Percentiles rank a stretch among this genome's conserved stretches.
These are phyloP conservation scores for Monilinia polystroma DNA, from an alignment of 2,329 filamentous ascomycete genomes.

Conservation along the genomic window DNA sequence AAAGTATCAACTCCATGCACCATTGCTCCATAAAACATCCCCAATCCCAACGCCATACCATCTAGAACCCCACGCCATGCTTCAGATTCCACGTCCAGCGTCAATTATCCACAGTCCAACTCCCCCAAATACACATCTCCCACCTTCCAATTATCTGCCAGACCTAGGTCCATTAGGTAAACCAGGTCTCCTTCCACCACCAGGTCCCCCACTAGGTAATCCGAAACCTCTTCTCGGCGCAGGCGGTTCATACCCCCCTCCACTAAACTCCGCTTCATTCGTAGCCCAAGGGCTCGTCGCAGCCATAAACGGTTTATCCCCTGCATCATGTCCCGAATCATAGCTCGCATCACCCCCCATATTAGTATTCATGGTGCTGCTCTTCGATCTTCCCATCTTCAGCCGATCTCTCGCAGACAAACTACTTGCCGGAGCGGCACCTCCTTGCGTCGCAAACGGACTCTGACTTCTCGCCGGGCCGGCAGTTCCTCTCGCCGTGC, in stretches of 20 bases:
- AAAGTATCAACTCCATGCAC: constrained; percentile 6
- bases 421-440: neutral
- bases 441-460: neutral
- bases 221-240: constrained; percentile 4
- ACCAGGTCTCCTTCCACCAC: constrained; percentile 6
- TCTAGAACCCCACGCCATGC: constrained; percentile 6
- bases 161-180: constrained; percentile 14
- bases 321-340: constrained; percentile 32
- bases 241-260: constrained; percentile 38
- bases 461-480: neutral
- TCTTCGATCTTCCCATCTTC: constrained; percentile 66
- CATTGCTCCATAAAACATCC: neutral
- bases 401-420: constrained; percentile 70
- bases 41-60: constrained; percentile 8
- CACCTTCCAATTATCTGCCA: neutral
- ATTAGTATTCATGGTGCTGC: constrained; percentile 33
- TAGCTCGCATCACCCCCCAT: constrained; percentile 25
- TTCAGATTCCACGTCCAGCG: constrained; percentile 8
- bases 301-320: constrained; percentile 46
- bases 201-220: constrained; percentile 19
- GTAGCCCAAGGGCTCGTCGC: constrained; percentile 51
- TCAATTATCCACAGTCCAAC: neutral
- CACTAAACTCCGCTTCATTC: constrained; percentile 45
- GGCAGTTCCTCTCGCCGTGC: neutral
- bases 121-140: neutral